Conservation (phyloP, 805 yeast genomes). For the Lachancea lanzarotensis region DNA sequence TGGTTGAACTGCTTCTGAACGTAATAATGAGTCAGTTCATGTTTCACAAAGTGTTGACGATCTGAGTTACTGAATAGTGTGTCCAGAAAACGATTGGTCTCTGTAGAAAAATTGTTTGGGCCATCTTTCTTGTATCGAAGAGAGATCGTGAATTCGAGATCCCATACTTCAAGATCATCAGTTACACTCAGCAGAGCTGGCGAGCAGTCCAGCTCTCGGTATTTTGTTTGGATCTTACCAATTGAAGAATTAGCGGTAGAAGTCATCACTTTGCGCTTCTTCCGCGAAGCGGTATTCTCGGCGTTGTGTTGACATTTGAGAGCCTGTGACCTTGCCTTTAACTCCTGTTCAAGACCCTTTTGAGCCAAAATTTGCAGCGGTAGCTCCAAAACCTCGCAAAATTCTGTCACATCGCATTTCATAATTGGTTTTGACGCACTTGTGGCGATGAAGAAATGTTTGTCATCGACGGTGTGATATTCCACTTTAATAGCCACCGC, state of each 20-base stretch:
- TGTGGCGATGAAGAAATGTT: constrained; percentile 2
- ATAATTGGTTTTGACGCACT: constrained; percentile 2
- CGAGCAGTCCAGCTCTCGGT: constrained; percentile 6
- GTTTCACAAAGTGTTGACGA: constrained; percentile 4
- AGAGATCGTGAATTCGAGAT: constrained; percentile 2
- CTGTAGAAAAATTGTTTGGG: constrained; percentile 22
- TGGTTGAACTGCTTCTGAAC: constrained; percentile 24
- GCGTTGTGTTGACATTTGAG: not conserved
- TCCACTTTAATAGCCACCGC: not conserved
- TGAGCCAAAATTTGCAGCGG: constrained; percentile 6
- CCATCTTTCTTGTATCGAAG: constrained; percentile 10
- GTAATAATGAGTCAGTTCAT: constrained; percentile 10
- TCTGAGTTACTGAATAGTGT: constrained; percentile 13
- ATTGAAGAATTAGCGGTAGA: not conserved
- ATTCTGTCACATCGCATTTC: constrained; percentile 6
- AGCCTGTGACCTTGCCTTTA: not conserved
- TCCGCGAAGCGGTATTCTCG: not conserved
- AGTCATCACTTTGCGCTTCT: not conserved
- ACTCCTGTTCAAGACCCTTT: constrained; percentile 4
- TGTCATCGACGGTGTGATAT: not conserved
- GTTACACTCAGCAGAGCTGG: not conserved
- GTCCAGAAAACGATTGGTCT: constrained; percentile 22
- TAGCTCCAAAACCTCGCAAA: not conserved
- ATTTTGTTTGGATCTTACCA: constrained; percentile 4
- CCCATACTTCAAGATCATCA: constrained; percentile 1